phyloP scores from a whole-genome alignment of 2,329 filamentous ascomycete genomes.

The Ophiocordyceps camponoti-floridani region DNA sequence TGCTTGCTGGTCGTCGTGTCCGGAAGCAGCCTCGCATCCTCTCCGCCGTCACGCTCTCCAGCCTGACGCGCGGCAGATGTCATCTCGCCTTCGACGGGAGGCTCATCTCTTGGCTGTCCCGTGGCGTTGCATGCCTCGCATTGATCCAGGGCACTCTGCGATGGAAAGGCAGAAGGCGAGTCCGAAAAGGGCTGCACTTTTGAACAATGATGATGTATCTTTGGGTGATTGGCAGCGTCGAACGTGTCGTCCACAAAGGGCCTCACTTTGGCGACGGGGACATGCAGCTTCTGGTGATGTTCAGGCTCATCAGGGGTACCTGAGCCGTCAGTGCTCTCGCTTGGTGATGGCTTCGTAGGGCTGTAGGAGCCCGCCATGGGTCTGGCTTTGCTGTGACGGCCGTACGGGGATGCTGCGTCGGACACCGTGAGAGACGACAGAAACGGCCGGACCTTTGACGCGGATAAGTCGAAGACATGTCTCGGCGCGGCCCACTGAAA shows the following conservation, averaged over 20 bases:
- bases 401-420: not conserved
- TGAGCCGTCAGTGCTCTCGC: not conserved
- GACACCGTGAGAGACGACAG: not conserved
- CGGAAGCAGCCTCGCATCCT: not conserved
- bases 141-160: not conserved
- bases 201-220: slow-evolving; percentile 4
- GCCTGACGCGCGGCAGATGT: not conserved
- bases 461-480: not conserved
- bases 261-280: slow-evolving; percentile 1
- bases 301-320: not conserved
- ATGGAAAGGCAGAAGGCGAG: slow-evolving; percentile 1
- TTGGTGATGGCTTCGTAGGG: not conserved
- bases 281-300: not conserved
- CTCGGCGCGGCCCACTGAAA: no score
- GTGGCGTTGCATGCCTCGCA: slow-evolving; percentile 1
- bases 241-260: slow-evolving; percentile 1
- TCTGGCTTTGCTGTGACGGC: slow-evolving; percentile 1
- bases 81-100: not conserved
- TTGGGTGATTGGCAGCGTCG: slow-evolving; percentile 1
- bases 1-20: not conserved
- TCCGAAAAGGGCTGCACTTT: slow-evolving; percentile 2
- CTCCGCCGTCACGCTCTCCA: not conserved
- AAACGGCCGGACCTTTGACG: slow-evolving; percentile 3
- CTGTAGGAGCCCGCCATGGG: not conserved
- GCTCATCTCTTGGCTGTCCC: not conserved